Percentiles rank a stretch among this genome's conserved stretches.
These are phyloP conservation scores for Dittrichia graveolens DNA, from an alignment of 129 eudicot genomes.

Conservation along the genomic window DNA sequence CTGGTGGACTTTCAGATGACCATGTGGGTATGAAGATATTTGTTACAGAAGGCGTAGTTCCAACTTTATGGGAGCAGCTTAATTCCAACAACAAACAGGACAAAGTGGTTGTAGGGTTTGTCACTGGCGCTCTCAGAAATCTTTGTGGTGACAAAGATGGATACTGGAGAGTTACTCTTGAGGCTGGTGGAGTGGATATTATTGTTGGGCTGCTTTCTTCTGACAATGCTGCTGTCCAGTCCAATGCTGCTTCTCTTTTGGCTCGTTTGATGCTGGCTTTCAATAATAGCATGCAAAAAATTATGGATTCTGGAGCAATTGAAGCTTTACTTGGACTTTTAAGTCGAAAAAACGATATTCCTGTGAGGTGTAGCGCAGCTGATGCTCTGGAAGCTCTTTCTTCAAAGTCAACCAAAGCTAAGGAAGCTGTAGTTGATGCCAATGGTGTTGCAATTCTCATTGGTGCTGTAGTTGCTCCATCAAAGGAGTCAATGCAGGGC, in stretches of 20 bases:
- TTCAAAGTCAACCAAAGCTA: slow-evolving; percentile 53
- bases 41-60: slow-evolving; percentile 81
- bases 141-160: slow-evolving; percentile 80
- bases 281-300: slow-evolving; percentile 59
- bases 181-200: slow-evolving; percentile 74
- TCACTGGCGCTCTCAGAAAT: slow-evolving; percentile 78
- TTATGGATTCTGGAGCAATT: slow-evolving; percentile 73
- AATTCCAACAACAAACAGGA: slow-evolving; percentile 49
- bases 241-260: slow-evolving; percentile 82
- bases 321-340: slow-evolving; percentile 57
- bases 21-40: slow-evolving; percentile 82
- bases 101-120: slow-evolving; percentile 71
- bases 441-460: slow-evolving; percentile 63
- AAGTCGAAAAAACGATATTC: slow-evolving; percentile 57
- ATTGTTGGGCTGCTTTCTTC: slow-evolving; percentile 71
- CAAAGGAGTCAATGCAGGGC: slow-evolving; percentile 81
- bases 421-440: slow-evolving; percentile 55
- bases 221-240: slow-evolving; percentile 57
- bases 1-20: slow-evolving; percentile 67
- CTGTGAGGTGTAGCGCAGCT: slow-evolving; percentile 80
- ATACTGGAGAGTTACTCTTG: slow-evolving; percentile 75
- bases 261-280: slow-evolving; percentile 67
- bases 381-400: slow-evolving; percentile 80
- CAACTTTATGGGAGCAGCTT: slow-evolving; percentile 79
- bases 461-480: slow-evolving; percentile 77